Conservation (phyloP, 345 rosid species). For the Populus ilicifolia region DNA sequence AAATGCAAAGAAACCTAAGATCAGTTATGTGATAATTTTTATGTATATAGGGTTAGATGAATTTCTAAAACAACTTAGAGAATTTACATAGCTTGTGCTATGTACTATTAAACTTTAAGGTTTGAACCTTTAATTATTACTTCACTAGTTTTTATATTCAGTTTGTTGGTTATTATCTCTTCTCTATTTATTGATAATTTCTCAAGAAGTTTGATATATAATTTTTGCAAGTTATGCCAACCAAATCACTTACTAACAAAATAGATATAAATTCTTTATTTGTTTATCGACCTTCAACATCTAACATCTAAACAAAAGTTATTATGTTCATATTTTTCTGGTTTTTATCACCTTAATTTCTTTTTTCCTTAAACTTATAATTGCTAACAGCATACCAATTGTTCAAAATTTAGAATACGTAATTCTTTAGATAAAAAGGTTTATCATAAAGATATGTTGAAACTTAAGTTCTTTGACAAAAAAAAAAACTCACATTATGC, state of each 20-base stretch:
- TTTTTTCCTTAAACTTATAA: neutral
- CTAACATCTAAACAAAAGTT: constrained; percentile 59
- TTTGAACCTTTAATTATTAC: constrained; percentile 22
- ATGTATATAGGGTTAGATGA: constrained; percentile 89
- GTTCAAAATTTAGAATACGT: neutral
- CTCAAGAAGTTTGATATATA: neutral
- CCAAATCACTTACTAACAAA: constrained; percentile 68
- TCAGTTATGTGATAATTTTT: constrained; percentile 88
- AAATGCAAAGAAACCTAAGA: constrained; percentile 60
- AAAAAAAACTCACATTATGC: too few relatives aligned
- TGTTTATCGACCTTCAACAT: constrained; percentile 87
- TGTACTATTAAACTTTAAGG: constrained; percentile 98
- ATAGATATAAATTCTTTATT: constrained; percentile 68
- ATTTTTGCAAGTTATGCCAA: constrained; percentile 73
- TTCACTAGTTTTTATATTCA: neutral
- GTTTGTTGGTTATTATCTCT: neutral
- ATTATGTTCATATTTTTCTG: constrained; percentile 1
- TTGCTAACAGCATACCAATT: neutral
- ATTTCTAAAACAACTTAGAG: constrained; percentile 64
- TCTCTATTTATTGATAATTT: neutral
- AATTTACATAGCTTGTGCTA: constrained; percentile 83
- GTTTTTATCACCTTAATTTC: neutral
- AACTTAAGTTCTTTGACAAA: neutral
- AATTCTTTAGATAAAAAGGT: neutral
- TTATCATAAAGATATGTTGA: neutral